Base-by-base conservation (phyloP, 1,139 yeast genomes). In the Magnusiomyces suaveolens region DNA sequence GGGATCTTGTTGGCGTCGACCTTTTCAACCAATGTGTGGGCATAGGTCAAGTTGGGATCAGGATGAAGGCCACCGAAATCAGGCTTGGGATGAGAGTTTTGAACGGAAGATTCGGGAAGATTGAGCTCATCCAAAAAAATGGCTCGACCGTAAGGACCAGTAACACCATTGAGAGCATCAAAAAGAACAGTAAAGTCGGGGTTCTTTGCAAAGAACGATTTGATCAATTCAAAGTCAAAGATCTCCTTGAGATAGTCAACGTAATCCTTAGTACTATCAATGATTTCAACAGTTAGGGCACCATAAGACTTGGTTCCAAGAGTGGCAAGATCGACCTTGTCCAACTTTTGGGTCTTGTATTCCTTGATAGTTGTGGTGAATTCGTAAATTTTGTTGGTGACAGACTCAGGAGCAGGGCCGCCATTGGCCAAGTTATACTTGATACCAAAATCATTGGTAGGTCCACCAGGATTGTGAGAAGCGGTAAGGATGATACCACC, bases 401-500 rank as follows among this genome's bases (percentile, higher is more conserved):
- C 94, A 21, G 85, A 75, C 70, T 92, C 98, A 2, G 98, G 98
- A n/a, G 98, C 98, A 44, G 98, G 98, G 1, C 97, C 98, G 60
- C 98, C 98, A 66, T 92, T 90, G 60, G 87, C 81, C 71, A 94
- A 76, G 71, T 92, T 92, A 76, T 92, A 92, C 75, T 92, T 92
- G 75, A 92, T 92, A 57, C 98, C 98, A 70, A 90, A 80, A 68
- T 92, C 98, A 60, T 87, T 82, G 41, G 78, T 73, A 57, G 97
- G 97, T 4, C 97, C 97, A 69, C 98, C 98, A n/a, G 98, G 98
- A 72, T 92, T 92, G 72, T 92, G 98, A 39, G 96, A 86, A 2
- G 98, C 98, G 23, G 98, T 92, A 66, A 92, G 77, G 60, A 94
- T 88, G 70, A 92, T 89, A 58, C 97, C 98, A 59, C 98, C 98